A percentile compares a stretch with the other conserved stretches of the same genome.
These are phyloP conservation scores for Mucor plumbeus DNA, from an alignment of 371 early-diverging fungal genomes.

Conservation along the genomic window DNA sequence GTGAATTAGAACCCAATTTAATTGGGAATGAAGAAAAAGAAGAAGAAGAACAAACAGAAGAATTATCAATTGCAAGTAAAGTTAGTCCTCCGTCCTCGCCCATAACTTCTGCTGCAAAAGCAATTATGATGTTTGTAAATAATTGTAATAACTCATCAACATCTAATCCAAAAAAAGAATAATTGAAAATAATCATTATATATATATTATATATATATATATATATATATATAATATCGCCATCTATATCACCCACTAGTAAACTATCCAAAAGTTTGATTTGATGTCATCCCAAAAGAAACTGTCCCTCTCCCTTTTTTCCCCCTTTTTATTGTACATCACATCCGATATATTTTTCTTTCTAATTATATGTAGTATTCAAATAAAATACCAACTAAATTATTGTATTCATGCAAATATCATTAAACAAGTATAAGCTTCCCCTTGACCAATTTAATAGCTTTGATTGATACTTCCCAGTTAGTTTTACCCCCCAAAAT, in stretches of 20 bases:
- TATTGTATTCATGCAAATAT: background rate
- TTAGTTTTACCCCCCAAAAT: too few relatives aligned
- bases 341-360: background rate
- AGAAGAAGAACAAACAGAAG: background rate
- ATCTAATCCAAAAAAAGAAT: background rate
- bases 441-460: background rate
- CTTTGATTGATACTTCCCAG: too few relatives aligned
- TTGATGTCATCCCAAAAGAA: too few relatives aligned
- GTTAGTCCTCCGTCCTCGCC: conserved; percentile 40
- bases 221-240: too few relatives aligned
- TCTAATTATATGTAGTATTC: background rate
- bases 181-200: background rate
- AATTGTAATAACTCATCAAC: conserved; percentile 1
- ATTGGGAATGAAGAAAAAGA: conserved; percentile 21
- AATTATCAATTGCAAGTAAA: background rate
- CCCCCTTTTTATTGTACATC: background rate
- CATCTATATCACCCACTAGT: too few relatives aligned
- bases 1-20: conserved; percentile 28
- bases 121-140: conserved; percentile 47
- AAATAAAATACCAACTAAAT: background rate
- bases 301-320: background rate
- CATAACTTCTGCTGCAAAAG: conserved; percentile 45
- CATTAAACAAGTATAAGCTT: background rate
- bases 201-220: too few relatives aligned
- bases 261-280: too few relatives aligned